These are phyloP conservation scores for Lactifluus hygrophoroides DNA, from an alignment of 768 basidiomycete genomes.

Conservation along the genomic window DNA sequence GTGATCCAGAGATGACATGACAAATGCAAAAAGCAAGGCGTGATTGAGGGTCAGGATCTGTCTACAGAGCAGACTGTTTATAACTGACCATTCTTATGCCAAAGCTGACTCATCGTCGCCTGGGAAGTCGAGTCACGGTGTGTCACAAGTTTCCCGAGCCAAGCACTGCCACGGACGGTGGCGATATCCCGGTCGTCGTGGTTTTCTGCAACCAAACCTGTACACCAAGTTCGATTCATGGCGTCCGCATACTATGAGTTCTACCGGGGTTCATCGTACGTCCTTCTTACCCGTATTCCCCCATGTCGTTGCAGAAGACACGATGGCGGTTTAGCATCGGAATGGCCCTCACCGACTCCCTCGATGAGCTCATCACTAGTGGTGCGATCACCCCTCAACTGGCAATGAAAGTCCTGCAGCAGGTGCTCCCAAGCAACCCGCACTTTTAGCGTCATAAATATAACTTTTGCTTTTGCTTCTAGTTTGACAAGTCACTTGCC, in stretches of 20 bases:
- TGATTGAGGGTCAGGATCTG: no score
- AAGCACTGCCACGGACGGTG: neutral
- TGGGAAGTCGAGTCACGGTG: constrained; percentile 9
- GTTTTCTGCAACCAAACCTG: neutral
- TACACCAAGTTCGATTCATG: constrained; percentile 33
- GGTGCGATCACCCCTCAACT: constrained; percentile 95
- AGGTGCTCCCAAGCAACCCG: constrained; percentile 44
- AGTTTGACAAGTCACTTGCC: constrained; percentile 96
- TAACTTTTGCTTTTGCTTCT: constrained; percentile 4
- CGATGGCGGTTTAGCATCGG: constrained; percentile 59
- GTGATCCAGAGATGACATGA: constrained; percentile 14
- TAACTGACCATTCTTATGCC: no score
- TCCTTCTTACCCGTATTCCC: constrained; percentile 29
- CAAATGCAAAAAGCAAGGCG: neutral
- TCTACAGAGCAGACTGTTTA: no score
- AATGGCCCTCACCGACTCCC: constrained; percentile 93
- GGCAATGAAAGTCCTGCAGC: constrained; percentile 97
- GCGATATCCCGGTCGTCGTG: neutral
- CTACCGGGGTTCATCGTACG: constrained; percentile 86
- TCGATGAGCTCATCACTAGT: constrained; percentile 96
- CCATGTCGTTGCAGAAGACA: constrained; percentile 9
- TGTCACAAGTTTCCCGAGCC: neutral
- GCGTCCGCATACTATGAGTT: constrained; percentile 87
- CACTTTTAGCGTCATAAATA: neutral
- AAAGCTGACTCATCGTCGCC: neutral